phyloP scores from a whole-genome alignment of 306 rosid genomes.

The Fagus crenata region DNA sequence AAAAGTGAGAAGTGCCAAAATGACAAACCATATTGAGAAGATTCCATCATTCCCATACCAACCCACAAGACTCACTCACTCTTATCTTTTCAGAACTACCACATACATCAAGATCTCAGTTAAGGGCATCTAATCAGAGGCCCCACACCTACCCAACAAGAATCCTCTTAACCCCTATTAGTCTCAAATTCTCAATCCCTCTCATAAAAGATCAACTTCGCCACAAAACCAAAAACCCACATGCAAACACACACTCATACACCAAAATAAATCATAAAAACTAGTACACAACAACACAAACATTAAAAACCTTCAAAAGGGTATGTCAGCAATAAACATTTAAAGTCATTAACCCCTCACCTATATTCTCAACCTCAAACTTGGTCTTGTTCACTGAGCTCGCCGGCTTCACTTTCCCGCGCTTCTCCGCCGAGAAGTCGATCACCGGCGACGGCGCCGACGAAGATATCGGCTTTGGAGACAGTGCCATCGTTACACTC shows the following conservation, averaged over 20 bases:
- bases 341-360: slow-evolving; percentile 36
- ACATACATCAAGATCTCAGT: slow-evolving; percentile 47
- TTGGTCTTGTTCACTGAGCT: slow-evolving; percentile 78
- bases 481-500: slow-evolving; percentile 67
- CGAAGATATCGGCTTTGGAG: slow-evolving; percentile 90
- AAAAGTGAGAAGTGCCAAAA: slow-evolving; percentile 42
- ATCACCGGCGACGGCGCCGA: slow-evolving; percentile 90
- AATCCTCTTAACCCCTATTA: slow-evolving; percentile 28
- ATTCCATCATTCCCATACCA: slow-evolving; percentile 60
- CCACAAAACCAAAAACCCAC: slow-evolving; percentile 26
- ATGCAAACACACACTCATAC: slow-evolving; percentile 6
- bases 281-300: neutral
- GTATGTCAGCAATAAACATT: neutral
- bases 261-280: neutral
- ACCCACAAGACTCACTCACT: slow-evolving; percentile 45
- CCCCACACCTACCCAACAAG: slow-evolving; percentile 64
- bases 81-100: slow-evolving; percentile 53
- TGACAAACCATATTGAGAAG: slow-evolving; percentile 47
- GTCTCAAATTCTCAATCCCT: slow-evolving; percentile 30
- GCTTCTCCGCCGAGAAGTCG: slow-evolving; percentile 88
- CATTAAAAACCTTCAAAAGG: neutral
- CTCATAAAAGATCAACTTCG: slow-evolving; percentile 15
- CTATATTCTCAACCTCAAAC: slow-evolving; percentile 74
- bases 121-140: slow-evolving; percentile 63
- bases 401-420: slow-evolving; percentile 69